These are phyloP conservation scores for Chaetomium strumarium DNA, from an alignment of 2,329 filamentous ascomycete species.

Conservation along the genomic window DNA sequence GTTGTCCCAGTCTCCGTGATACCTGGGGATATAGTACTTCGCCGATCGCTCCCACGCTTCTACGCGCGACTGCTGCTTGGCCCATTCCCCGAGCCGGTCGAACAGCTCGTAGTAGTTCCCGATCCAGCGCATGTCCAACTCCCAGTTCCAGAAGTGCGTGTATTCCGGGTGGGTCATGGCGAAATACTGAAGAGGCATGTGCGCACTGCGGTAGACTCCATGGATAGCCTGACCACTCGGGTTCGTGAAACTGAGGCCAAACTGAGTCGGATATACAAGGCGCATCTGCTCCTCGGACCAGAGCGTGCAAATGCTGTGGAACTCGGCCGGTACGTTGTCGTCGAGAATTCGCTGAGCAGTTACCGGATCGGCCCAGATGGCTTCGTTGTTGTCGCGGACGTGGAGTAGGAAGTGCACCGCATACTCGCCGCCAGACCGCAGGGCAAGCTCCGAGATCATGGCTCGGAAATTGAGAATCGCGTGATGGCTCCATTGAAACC, in stretches of 20 bases:
- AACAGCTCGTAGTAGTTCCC: constrained; percentile 70
- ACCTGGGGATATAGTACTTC: constrained; percentile 68
- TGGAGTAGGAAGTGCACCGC: constrained; percentile 78
- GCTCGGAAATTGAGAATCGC: constrained; percentile 76
- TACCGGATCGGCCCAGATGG: constrained; percentile 74
- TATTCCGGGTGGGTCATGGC: constrained; percentile 58
- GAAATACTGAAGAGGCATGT: constrained; percentile 60
- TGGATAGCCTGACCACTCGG: constrained; percentile 54
- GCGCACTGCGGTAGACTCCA: constrained; percentile 62
- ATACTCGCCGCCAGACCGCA: constrained; percentile 77
- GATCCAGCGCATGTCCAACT: constrained; percentile 61
- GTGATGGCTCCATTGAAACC: constrained; percentile 72
- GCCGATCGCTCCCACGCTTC: constrained; percentile 73
- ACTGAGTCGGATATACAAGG: constrained; percentile 64
- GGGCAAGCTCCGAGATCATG: constrained; percentile 69
- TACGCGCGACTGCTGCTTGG: constrained; percentile 59
- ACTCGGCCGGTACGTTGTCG: constrained; percentile 63
- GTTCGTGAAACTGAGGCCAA: constrained; percentile 62
- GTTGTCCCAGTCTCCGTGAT: constrained; percentile 67
- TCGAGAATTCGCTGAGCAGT: constrained; percentile 67
- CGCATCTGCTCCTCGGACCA: constrained; percentile 85
- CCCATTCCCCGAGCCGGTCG: constrained; percentile 60
- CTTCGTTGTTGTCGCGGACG: constrained; percentile 70
- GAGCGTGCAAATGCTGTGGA: constrained; percentile 71
- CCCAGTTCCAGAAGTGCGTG: constrained; percentile 64